phyloP scores from a whole-genome alignment of 2,329 filamentous ascomycete species.

The Atkinsonella texensis region DNA sequence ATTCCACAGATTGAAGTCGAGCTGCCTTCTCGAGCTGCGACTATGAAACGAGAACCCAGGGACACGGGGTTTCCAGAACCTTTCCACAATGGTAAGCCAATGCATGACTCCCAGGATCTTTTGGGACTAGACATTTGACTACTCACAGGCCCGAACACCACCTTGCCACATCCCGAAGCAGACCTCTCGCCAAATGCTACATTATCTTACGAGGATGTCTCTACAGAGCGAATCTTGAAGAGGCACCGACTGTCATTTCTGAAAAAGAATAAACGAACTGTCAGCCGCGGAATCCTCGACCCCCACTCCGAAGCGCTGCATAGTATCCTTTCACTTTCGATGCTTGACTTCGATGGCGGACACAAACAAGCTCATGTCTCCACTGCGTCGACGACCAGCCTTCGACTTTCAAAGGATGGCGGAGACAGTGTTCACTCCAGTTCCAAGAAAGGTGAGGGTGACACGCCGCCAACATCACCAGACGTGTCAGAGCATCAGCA shows the following conservation, averaged over 20 bases:
- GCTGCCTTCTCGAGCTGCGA: conserved; percentile 13
- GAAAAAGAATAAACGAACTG: conserved; percentile 32
- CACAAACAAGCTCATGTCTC: conserved; percentile 11
- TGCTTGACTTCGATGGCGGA: conserved; percentile 13
- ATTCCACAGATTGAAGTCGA: conserved; percentile 16
- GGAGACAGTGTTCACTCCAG: conserved; percentile 24
- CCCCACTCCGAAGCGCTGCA: conserved; percentile 21
- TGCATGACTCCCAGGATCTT: too few species aligned
- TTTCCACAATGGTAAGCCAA: conserved; percentile 31
- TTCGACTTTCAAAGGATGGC: conserved; percentile 24
- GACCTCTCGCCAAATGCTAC: conserved; percentile 43
- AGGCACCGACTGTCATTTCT: conserved; percentile 36
- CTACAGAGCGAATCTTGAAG: conserved; percentile 27
- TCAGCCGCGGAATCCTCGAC: conserved; percentile 33
- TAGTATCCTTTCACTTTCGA: conserved; percentile 22
- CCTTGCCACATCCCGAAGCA: conserved; percentile 49
- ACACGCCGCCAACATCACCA: conserved; percentile 25
- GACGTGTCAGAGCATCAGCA: conserved; percentile 17
- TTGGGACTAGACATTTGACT: neutral
- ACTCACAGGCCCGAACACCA: conserved; percentile 41
- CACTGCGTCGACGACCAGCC: conserved; percentile 17
- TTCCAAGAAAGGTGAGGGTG: conserved; percentile 15
- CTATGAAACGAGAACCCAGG: conserved; percentile 16
- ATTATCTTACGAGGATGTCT: conserved; percentile 43
- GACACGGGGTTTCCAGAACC: conserved; percentile 42